These are phyloP conservation scores for Daphne laureola DNA, from an alignment of 441 rosid species.

Conservation along the genomic window DNA sequence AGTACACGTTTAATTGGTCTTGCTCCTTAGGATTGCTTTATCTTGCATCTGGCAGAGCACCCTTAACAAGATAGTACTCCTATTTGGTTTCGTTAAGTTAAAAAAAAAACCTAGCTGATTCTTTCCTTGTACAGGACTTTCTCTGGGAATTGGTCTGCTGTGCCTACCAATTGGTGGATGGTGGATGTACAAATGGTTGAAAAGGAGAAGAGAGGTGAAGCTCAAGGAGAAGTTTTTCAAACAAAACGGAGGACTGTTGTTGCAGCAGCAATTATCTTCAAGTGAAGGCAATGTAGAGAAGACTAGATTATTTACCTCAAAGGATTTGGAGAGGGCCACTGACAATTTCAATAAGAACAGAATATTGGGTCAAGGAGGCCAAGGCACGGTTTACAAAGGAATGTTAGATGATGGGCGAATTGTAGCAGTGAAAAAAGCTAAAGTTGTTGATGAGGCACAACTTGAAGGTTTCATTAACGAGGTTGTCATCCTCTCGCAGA, in stretches of 20 bases:
- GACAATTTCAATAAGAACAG: constrained; percentile 16
- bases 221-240: constrained; percentile 19
- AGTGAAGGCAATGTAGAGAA: constrained; percentile 5
- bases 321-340: constrained; percentile 20
- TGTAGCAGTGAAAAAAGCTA: constrained; percentile 25
- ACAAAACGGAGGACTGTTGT: constrained; percentile 21
- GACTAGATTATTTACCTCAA: constrained; percentile 9
- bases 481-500: constrained; percentile 28
- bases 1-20: too few relatives aligned
- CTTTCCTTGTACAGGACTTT: background rate
- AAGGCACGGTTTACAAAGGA: constrained; percentile 32
- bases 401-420: constrained; percentile 28
- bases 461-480: constrained; percentile 29
- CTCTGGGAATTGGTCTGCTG: constrained; percentile 9
- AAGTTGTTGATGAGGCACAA: constrained; percentile 13
- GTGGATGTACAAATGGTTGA: constrained; percentile 13
- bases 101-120: background rate
- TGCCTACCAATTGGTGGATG: constrained; percentile 4
- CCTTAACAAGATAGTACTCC: background rate
- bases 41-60: too few relatives aligned
- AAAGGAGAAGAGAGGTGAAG: constrained; percentile 9
- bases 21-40: too few relatives aligned
- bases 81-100: too few relatives aligned
- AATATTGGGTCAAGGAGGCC: constrained; percentile 32
- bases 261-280: constrained; percentile 18